Evolutionary conservation across 805 yeast species (phyloP), one percentile per base, ranked within the genome.

Genomic region (Ogataea methylovora): DNA sequence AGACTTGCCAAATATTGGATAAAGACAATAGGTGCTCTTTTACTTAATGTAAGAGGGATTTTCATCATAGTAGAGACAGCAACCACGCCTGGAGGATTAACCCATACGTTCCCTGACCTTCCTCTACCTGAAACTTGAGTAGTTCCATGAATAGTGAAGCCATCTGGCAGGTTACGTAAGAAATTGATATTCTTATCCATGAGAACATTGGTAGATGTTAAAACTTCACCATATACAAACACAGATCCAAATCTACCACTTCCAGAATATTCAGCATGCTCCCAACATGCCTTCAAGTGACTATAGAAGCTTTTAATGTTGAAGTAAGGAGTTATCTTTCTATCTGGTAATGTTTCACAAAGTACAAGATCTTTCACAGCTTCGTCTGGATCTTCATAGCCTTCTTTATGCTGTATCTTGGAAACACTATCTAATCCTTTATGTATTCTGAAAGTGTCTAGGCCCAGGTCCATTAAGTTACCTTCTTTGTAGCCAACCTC

Each of bases 101-200:
- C 80, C 98, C 98, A 92, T 2, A 77, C 79, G 44, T 92, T 92
- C 1, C 92, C 94, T 12, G 97, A 94, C 37, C 99, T 73, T 3
- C 99, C 99, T 32, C 90, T 68, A 1, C 98, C 99, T 0, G 86
- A 72, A 1, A 85, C 79, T 56, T 92, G 99, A 3, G 82, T 73
- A 2, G 88, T 79, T 1, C 94, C 96, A 4, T 78, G 69, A 9
- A 79, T 56, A 1, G 76, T 64, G 9, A 78, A 70, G 0, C 95
- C 95, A 19, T 76, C 67, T 1, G 95, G 95, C 19, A 84, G 54
- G 24, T 61, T 48, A 7, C 67, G 59, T 36, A 90, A 56, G 24
- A 85, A 51, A 10, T 63, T 51, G 30, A 75, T 69, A 55, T 92
- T 92, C 28, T 71, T 67, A 50, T 90, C 95, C 44, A 92, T 62